phyloP scores from a whole-genome alignment of 2,329 filamentous ascomycete genomes.

The Xylariaceae sp. region DNA sequence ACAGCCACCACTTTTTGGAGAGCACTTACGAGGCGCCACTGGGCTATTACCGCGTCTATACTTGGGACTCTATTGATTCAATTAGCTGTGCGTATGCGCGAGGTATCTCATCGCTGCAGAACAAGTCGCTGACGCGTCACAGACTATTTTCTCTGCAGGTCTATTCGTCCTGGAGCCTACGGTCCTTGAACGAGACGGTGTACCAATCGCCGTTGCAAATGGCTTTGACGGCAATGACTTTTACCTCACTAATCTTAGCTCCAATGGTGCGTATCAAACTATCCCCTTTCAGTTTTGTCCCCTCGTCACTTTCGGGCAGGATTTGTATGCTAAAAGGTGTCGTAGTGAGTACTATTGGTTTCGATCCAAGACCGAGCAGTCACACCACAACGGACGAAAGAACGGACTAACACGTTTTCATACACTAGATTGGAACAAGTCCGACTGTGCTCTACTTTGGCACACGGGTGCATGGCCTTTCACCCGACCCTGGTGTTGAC shows the following conservation, averaged over 20 bases:
- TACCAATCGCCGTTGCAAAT: conserved; percentile 3
- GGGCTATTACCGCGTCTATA: conserved; percentile 10
- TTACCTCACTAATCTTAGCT: conserved; percentile 6
- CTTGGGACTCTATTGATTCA: conserved; percentile 10
- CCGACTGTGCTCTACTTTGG: conserved; percentile 13
- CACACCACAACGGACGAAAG: no score
- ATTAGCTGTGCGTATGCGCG: conserved; percentile 10
- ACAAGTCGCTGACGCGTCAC: background rate
- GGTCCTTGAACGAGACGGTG: background rate
- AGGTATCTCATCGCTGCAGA: background rate
- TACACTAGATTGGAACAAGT: background rate
- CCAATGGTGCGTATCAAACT: background rate
- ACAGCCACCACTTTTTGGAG: conserved; percentile 1
- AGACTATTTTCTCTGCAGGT: conserved; percentile 15
- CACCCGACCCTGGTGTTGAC: conserved; percentile 7
- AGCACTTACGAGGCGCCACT: conserved; percentile 7
- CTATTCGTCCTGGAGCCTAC: conserved; percentile 12
- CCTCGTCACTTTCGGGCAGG: no score
- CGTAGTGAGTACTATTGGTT: no score
- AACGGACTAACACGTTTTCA: no score
- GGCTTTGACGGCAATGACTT: conserved; percentile 13
- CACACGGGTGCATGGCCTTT: conserved; percentile 8
- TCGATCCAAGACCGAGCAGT: no score
- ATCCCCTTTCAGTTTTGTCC: no score
- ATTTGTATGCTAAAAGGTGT: no score